Conservation (phyloP, 805 yeast genomes). For the Saturnispora zaruensis region DNA sequence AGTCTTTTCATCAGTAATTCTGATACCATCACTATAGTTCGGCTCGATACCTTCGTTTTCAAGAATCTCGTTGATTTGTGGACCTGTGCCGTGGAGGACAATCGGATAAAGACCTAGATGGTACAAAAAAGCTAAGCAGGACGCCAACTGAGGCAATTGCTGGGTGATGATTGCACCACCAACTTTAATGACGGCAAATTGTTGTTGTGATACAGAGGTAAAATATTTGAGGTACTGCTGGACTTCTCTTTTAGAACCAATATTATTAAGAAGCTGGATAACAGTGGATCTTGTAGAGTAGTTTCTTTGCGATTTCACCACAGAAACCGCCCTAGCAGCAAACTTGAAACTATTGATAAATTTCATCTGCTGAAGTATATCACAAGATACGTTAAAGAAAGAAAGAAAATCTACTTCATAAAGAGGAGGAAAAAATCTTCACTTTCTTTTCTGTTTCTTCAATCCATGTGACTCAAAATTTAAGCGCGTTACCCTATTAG, state of each 20-base stretch:
- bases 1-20: conserved; percentile 89
- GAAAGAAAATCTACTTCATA: neutral
- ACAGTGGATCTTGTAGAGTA: conserved; percentile 88
- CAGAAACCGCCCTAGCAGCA: neutral
- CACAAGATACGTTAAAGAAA: neutral
- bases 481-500: conserved; percentile 15
- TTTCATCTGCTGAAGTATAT: neutral
- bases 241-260: conserved; percentile 95
- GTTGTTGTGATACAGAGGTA: conserved; percentile 93
- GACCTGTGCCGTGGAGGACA: conserved; percentile 97
- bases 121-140: conserved; percentile 89
- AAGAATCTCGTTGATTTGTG: conserved; percentile 89
- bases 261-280: conserved; percentile 87
- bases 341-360: neutral
- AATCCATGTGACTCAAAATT: neutral
- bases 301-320: conserved; percentile 2
- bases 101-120: conserved; percentile 97
- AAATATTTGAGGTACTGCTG: conserved; percentile 95
- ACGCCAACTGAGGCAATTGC: conserved; percentile 85
- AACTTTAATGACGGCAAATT: conserved; percentile 96
- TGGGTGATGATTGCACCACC: conserved; percentile 99
- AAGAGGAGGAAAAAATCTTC: neutral
- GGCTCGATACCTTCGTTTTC: conserved; percentile 96
- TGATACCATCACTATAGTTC: conserved; percentile 89
- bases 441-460: neutral